A percentile compares a stretch with the other conserved stretches of the same genome.
Conservation (phyloP, 2,329 filamentous ascomycete species). For the Penicillium sp. region DNA sequence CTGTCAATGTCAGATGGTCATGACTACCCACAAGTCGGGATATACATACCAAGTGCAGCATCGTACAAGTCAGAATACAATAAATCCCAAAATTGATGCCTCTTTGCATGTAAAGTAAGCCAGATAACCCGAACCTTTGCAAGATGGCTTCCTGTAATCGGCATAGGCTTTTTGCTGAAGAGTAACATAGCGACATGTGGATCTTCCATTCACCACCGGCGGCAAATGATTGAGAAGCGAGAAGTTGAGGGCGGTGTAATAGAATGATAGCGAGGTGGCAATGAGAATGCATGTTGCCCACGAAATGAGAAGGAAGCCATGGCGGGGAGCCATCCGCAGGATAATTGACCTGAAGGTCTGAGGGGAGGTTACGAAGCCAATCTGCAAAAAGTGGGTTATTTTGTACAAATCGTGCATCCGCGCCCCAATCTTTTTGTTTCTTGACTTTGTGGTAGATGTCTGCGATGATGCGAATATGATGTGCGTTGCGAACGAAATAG, state of each 20-base stretch:
- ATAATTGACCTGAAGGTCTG: conserved; percentile 74
- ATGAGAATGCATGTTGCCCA: conserved; percentile 87
- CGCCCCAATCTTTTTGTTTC: conserved; percentile 78
- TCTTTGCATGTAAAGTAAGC: conserved; percentile 86
- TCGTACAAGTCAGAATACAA: conserved; percentile 82
- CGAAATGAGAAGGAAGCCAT: conserved; percentile 80
- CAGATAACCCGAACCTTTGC: conserved; percentile 71
- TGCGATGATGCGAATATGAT: conserved; percentile 75
- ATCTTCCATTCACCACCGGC: conserved; percentile 77
- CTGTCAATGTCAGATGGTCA: conserved; percentile 47
- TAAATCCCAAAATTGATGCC: conserved; percentile 98
- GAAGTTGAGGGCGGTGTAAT: conserved; percentile 81
- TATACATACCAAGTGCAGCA: conserved; percentile 79
- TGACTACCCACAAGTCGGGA: too few species aligned
- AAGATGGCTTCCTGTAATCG: conserved; percentile 81
- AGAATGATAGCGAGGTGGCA: conserved; percentile 83
- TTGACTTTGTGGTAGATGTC: conserved; percentile 71
- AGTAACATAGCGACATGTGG: conserved; percentile 83
- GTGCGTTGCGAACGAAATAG: conserved; percentile 74
- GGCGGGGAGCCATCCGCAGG: conserved; percentile 75
- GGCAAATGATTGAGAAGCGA: conserved; percentile 69
- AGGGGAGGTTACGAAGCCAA: conserved; percentile 75
- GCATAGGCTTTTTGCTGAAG: conserved; percentile 80
- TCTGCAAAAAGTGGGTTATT: conserved; percentile 73
- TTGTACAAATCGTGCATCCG: conserved; percentile 77